Evolutionary conservation across 495 filamentous ascomycete genomes (phyloP), one percentile per base, ranked within the genome.

Genomic region (Trichoderma orchidacearum): DNA sequence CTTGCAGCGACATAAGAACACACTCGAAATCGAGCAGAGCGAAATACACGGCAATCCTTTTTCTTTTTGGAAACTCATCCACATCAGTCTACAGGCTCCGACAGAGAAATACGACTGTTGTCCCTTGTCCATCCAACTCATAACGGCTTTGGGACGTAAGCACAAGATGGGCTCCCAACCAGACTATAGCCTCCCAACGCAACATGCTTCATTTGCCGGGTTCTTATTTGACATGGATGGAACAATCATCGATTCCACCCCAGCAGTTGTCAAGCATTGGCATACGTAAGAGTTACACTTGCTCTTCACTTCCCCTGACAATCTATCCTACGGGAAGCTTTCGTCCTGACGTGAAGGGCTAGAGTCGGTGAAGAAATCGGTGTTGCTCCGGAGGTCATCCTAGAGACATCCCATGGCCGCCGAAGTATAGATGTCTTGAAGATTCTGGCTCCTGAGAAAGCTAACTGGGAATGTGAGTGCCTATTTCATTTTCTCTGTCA

Each of bases 191-290:
- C 79, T 80, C 21, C 78, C 80, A 15, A 64, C 83, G 29, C 75
- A 83, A 60, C 67, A 68, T 23, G 77, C 82, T 61, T 71, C 76
- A 15, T 94, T 93, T 62, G 77, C 84, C 62, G 91, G 85, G 8
- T 68, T 95, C 29, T 79, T 96, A 3, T 96, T 95, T 61, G 92
- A 96, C 70, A 91, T 96, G 80, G 90, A 94, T 63, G 90, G 85
- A 28, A 89, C 86, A 48, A 89, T 90, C 59, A 84, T 90, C 59
- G 85, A 90, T 61, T 87, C 84, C 6, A 90, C 87, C 1, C 68
- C 74, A 35, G 93, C 93, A 12, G 90, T 98, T 34, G 81, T 89
- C 55, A 95, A 96, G 68, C 85, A 95, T 70, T 98, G 93, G 93
- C 77, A 87, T 59, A 77, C 80, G 87, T 91, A 72, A 74, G 79